Base-by-base conservation (phyloP, 2,329 filamentous ascomycete species). In the Knufia petricola region DNA sequence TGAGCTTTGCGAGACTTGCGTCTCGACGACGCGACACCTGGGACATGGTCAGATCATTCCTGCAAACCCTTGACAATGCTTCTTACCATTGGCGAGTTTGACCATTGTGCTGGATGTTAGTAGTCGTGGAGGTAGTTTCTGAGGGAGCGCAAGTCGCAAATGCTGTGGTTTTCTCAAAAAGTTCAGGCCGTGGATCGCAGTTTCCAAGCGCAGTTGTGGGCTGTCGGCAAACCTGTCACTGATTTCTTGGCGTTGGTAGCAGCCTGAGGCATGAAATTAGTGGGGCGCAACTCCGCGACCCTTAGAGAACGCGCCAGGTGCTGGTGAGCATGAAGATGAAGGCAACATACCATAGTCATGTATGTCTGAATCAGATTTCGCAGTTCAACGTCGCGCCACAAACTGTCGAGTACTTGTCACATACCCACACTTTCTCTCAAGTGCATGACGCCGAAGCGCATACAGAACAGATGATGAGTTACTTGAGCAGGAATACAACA, bases 1-100 rank as follows among this genome's bases (percentile, higher is more conserved):
- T 98, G 90, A 70, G 87, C 86, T 81, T 95, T 95, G 75, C 92
- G 87, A 76, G 87, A 92, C 87, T 98, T 98, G 78, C 90, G 85
- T 76, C 90, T 83, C 69, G 88, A 95, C 73, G 86, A 87, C 72
- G 65, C 61, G 56, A 69, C 53, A 53, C 58, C 67, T 69, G 52
- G 9, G 23, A 19, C 13, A n/a, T 24, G 15, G 17, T 46, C 19
- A 46, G 30, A 34, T 19, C 10, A 17, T 23, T 44, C 12, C 19
- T 7, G 8, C 8, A 19, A 17, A 26, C 7, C n/a, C 3, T 15
- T 3, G 19, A 2, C 10, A 15, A 17, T 15, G 10, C n/a, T n/a
- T 9, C 44, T 38, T 38, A 47, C 44, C 24, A 24, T 21, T 47
- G 24, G 44, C 32, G 20, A 39, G 10, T 30, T 47, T 47, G 32